A percentile compares a stretch with the other conserved stretches of the same genome.
These are phyloP conservation scores for Fusarium vanettenii DNA, from an alignment of 2,329 filamentous ascomycete genomes.

Conservation along the genomic window DNA sequence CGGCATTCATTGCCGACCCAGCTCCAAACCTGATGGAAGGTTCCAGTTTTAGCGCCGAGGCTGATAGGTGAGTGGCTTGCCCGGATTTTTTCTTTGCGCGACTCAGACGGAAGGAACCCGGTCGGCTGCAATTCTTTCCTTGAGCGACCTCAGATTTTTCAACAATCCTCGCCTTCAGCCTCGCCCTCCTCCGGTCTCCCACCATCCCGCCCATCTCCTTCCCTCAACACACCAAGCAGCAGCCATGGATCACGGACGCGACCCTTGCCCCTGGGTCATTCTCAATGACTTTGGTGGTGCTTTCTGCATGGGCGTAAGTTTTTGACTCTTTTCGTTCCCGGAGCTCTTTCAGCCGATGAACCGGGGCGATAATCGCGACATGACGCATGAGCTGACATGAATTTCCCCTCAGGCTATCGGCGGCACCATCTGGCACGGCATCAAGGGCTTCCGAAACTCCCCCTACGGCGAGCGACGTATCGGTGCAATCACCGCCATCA, in stretches of 20 bases:
- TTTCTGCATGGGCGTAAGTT: slow-evolving; percentile 91
- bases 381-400: slow-evolving; percentile 28
- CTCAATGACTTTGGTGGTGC: slow-evolving; percentile 98
- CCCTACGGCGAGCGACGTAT: slow-evolving; percentile 95
- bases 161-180: slow-evolving; percentile 24
- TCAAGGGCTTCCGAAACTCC: slow-evolving; percentile 92
- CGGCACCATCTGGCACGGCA: slow-evolving; percentile 93
- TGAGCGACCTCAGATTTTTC: slow-evolving; percentile 38
- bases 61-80: slow-evolving; percentile 10
- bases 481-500: slow-evolving; percentile 96
- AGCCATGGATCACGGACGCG: slow-evolving; percentile 91
- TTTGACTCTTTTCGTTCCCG: background rate
- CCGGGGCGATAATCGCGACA: slow-evolving; percentile 7
- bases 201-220: background rate
- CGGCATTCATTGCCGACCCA: background rate
- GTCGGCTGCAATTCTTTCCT: slow-evolving; percentile 30
- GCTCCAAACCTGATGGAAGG: slow-evolving; percentile 11
- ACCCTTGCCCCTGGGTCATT: slow-evolving; percentile 96
- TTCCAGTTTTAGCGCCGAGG: slow-evolving; percentile 18
- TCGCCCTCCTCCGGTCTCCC: slow-evolving; percentile 10
- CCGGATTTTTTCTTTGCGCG: slow-evolving; percentile 14
- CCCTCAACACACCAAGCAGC: slow-evolving; percentile 10
- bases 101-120: slow-evolving; percentile 15
- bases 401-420: slow-evolving; percentile 69
- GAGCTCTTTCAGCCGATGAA: slow-evolving; percentile 4